These are phyloP conservation scores for Eimeria necatrix DNA, from an alignment of 169 alveolate species.

Conservation along the genomic window DNA sequence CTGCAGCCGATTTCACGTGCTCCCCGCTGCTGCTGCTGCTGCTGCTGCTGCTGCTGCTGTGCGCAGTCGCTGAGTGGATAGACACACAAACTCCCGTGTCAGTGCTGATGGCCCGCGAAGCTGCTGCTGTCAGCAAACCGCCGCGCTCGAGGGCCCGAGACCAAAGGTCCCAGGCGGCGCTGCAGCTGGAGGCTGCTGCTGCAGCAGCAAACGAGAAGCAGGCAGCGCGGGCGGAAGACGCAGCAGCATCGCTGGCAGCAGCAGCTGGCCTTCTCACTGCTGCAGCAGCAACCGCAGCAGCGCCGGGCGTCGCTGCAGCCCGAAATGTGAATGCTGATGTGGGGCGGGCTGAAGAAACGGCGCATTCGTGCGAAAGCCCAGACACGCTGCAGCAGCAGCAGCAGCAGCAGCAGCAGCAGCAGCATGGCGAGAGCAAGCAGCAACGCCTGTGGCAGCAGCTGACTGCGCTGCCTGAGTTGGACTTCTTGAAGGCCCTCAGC, in stretches of 20 bases:
- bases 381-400: slow-evolving; percentile 23
- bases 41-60: slow-evolving; percentile 13
- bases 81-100: slow-evolving; percentile 74
- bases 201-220: slow-evolving; percentile 69
- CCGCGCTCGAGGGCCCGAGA: slow-evolving; percentile 54
- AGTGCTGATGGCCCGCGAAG: slow-evolving; percentile 71
- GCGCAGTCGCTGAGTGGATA: slow-evolving; percentile 76
- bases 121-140: slow-evolving; percentile 67
- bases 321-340: background rate
- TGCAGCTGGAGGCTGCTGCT: slow-evolving; percentile 76
- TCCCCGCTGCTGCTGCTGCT: background rate
- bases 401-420: slow-evolving; percentile 61
- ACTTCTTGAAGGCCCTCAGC: slow-evolving; percentile 74
- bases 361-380: background rate
- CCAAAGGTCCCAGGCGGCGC: slow-evolving; percentile 65
- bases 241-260: slow-evolving; percentile 8
- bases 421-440: slow-evolving; percentile 41
- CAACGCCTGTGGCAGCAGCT: slow-evolving; percentile 65
- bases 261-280: background rate
- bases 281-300: background rate
- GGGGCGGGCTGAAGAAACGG: background rate
- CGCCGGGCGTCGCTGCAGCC: slow-evolving; percentile 4
- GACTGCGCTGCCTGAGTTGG: slow-evolving; percentile 75
- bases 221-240: slow-evolving; percentile 64
- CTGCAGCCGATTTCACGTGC: background rate